Evolutionary conservation across 2,329 filamentous ascomycete genomes (phyloP), one percentile per base, ranked within the genome.

Genomic region (Biscogniauxia marginata): DNA sequence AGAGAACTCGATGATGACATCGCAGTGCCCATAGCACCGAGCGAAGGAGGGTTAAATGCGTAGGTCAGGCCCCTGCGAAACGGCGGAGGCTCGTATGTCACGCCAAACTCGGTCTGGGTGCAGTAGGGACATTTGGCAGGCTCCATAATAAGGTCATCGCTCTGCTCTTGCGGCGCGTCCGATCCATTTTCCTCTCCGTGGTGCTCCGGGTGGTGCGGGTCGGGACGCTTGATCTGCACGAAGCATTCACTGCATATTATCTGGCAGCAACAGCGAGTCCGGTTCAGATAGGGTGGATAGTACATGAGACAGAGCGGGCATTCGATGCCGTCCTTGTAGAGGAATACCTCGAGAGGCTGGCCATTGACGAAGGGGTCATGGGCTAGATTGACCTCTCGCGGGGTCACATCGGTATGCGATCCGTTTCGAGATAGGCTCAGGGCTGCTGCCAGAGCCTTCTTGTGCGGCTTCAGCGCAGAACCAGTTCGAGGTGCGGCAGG

Each of bases 241-340:
- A 99, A 99, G 73, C 95, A 99, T 75, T 99, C 95, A 45, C 93
- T 98, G 75, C 95, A 99, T 60, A 99, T 98, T 5, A 90, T 82
- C 71, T 99, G 95, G 66, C 96, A 92, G 73, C 95, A 99, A 71
- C 95, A 99, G 63, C 95, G 83, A 0, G 95, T 99, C 63, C 87
- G 89, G 75, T 99, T 99, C 24, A 99, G 81, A 69, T 96, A 96
- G 3, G 92, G 92, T 0, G 95, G 95, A 64, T 98, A 99, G 65
- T 92, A 96, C 52, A 98, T 79, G 71, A 98, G 96, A 77, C 95
- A 99, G 60, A 99, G 96, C 4, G 95, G 93, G 67, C 95, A 99
- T 71, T 99, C 95, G 6, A 79, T 77, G 3, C 91, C 88, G 63
- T 96, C 86, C 71, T 96, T 96, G 79, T 99, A 99, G 1, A 99